Evolutionary conservation across 2,329 filamentous ascomycete genomes (phyloP).

Genomic region (Fusarium buharicum): DNA sequence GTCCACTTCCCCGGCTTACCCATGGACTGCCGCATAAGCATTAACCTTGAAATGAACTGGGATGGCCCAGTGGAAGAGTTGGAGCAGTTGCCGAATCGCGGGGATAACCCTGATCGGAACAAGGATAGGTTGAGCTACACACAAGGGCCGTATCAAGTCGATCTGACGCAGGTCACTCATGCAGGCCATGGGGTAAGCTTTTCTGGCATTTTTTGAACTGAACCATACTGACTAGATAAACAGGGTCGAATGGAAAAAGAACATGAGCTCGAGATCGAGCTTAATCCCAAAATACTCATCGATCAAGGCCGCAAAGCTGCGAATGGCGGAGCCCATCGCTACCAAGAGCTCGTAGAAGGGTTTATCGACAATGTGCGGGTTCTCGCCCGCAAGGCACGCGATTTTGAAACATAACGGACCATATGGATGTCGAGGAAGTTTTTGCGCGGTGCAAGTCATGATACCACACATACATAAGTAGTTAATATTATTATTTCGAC

Average conservation of each 20-base stretch:
- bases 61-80: slow-evolving; percentile 73
- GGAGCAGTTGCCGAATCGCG: slow-evolving; percentile 53
- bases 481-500: background rate
- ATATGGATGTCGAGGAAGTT: background rate
- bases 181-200: slow-evolving; percentile 53
- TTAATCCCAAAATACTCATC: slow-evolving; percentile 71
- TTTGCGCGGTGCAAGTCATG: slow-evolving; percentile 4
- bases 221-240: slow-evolving; percentile 9
- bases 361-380: slow-evolving; percentile 78
- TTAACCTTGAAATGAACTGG: slow-evolving; percentile 94
- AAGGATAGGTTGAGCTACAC: slow-evolving; percentile 94
- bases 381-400: slow-evolving; percentile 59
- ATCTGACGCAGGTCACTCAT: slow-evolving; percentile 88
- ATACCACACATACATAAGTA: slow-evolving; percentile 12
- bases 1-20: slow-evolving; percentile 79
- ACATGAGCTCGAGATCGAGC: slow-evolving; percentile 84
- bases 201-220: too few relatives aligned
- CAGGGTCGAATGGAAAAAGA: slow-evolving; percentile 67
- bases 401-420: slow-evolving; percentile 39
- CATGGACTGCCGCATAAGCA: slow-evolving; percentile 92
- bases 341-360: slow-evolving; percentile 74
- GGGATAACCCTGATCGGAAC: slow-evolving; percentile 69
- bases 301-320: slow-evolving; percentile 71
- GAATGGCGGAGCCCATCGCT: slow-evolving; percentile 65
- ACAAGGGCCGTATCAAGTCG: slow-evolving; percentile 88